Evolutionary conservation across 2,329 filamentous ascomycete genomes (phyloP), one percentile per base, ranked within the genome.

Genomic region (Xylaria sp.): DNA sequence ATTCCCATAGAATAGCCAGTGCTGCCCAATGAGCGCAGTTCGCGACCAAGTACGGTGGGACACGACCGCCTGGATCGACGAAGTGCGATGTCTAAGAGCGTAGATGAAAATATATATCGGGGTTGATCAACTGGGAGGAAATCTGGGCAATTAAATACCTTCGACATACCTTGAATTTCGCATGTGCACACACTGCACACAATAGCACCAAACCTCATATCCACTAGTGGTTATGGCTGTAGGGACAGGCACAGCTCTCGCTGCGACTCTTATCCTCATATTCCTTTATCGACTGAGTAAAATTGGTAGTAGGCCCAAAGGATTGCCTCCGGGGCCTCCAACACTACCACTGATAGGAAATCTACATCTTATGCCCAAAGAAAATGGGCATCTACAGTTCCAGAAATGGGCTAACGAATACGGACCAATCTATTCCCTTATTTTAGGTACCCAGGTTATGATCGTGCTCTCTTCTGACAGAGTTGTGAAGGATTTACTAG

Each of bases 351-450:
- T 85, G 1, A 68, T 85, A 6, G 83, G 83, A 4, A 85, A 85
- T 46, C 66, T 85, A 1, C 82, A 83, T 64, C 77, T 77, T 61
- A 81, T 85, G 68, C 81, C 81, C 0, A 72, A 70, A 2, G 51
- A 73, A 5, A 72, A 81, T 25, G 68, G 69, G 0, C 79, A 83
- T 56, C 63, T 80, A 0, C 79, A 84, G 54, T 83, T 83, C 54
- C 70, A 81, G 37, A 79, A 81, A 68, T 85, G 83, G 83, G 81
- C 82, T 0, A 65, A 78, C 5, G 74, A 83, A 67, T 85, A 85
- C 47, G 79, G 82, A 0, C 81, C 82, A 0, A 68, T 86, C 0
- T 85, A 82, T 67, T 81, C 78, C 0, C 72, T 85, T 2, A 81
- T 84, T 1, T 72, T 85, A 0, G 83, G 83, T 0, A 79, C 79